Conservation (phyloP, 345 rosid genomes). For the Camelina sativa region DNA sequence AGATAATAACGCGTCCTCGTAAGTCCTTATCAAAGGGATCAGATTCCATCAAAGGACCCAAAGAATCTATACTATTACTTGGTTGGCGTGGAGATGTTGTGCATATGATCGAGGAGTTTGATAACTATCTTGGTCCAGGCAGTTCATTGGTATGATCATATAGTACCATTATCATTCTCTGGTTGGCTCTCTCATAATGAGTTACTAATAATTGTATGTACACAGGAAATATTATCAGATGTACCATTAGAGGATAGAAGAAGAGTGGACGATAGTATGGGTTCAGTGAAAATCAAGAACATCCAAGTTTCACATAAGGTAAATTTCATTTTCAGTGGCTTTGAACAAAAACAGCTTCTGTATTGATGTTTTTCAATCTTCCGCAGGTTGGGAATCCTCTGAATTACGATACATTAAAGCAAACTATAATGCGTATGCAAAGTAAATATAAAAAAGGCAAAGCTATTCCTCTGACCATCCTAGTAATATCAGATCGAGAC, state of each 20-base stretch:
- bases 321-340: conserved; percentile 28
- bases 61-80: conserved; percentile 79
- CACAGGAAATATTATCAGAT: conserved; percentile 91
- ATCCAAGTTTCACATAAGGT: conserved; percentile 74
- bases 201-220: conserved; percentile 3
- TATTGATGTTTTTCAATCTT: conserved; percentile 32
- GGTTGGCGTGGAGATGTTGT: conserved; percentile 95
- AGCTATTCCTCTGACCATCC: conserved; percentile 71
- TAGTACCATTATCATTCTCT: conserved; percentile 1
- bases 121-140: conserved; percentile 96
- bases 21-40: conserved; percentile 80
- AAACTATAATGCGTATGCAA: conserved; percentile 60
- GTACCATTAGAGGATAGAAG: conserved; percentile 82
- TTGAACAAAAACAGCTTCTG: conserved; percentile 20
- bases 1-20: conserved; percentile 59
- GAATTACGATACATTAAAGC: conserved; percentile 74
- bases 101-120: conserved; percentile 91
- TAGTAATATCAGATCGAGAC: conserved; percentile 84
- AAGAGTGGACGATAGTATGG: conserved; percentile 45
- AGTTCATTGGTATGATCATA: conserved; percentile 70
- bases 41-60: conserved; percentile 71
- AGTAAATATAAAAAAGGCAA: conserved; percentile 55
- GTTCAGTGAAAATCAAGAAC: conserved; percentile 60
- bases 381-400: conserved; percentile 87
- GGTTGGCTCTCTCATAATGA: background rate